Evolutionary conservation across 176 grass and related monocot species (phyloP).

Genomic region (Eleusine coracana): DNA sequence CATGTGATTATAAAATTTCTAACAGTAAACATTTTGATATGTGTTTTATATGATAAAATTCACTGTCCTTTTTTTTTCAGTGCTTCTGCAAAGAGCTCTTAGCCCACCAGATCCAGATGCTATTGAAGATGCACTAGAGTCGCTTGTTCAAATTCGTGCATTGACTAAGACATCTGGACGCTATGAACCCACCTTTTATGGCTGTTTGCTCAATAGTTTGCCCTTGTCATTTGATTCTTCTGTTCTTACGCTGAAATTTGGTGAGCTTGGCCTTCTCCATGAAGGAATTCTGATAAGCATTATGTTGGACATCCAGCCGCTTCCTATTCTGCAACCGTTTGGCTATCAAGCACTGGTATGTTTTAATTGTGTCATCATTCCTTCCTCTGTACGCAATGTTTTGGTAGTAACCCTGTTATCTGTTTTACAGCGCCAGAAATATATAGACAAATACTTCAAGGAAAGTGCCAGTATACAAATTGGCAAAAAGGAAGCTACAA

Average conservation of each 20-base stretch:
- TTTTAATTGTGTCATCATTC: slow-evolving; percentile 12
- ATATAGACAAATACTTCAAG: slow-evolving; percentile 69
- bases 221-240: slow-evolving; percentile 89
- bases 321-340: slow-evolving; percentile 84
- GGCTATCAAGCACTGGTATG: slow-evolving; percentile 77
- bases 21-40: not conserved
- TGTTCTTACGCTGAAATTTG: slow-evolving; percentile 73
- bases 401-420: slow-evolving; percentile 28
- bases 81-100: slow-evolving; percentile 71
- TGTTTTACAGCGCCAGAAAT: slow-evolving; percentile 62
- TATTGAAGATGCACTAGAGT: slow-evolving; percentile 69
- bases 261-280: slow-evolving; percentile 62
- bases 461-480: slow-evolving; percentile 44
- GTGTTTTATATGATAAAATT: slow-evolving; percentile 15
- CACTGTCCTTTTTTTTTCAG: slow-evolving; percentile 45
- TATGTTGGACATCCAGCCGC: slow-evolving; percentile 84
- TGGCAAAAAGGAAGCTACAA: slow-evolving; percentile 75
- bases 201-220: slow-evolving; percentile 76
- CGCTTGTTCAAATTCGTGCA: slow-evolving; percentile 71
- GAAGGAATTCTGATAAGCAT: slow-evolving; percentile 84
- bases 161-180: slow-evolving; percentile 65
- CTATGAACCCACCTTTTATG: slow-evolving; percentile 83
- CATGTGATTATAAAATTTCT: not conserved
- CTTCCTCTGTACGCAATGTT: slow-evolving; percentile 7
- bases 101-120: slow-evolving; percentile 62